These are phyloP conservation scores for Candida saitoana DNA, from an alignment of 805 yeast species.

Conservation along the genomic window DNA sequence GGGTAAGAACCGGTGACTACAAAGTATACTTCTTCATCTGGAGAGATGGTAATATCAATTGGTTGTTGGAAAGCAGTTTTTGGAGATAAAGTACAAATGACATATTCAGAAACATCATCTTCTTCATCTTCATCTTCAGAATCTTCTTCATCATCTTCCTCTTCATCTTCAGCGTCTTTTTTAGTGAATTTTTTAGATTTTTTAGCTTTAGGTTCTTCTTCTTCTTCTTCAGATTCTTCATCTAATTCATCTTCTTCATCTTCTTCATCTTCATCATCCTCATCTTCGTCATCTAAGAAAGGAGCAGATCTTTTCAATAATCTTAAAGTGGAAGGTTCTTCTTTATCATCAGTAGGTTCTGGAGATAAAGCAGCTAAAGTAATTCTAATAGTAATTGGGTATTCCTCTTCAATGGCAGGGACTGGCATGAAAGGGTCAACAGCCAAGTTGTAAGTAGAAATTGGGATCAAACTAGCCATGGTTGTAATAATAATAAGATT, in stretches of 20 bases:
- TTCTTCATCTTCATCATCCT: slow-evolving; percentile 38
- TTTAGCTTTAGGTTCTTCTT: slow-evolving; percentile 33
- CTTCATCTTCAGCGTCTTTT: slow-evolving; percentile 40
- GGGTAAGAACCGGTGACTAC: slow-evolving; percentile 96
- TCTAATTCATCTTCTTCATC: slow-evolving; percentile 45
- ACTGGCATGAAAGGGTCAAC: slow-evolving; percentile 83
- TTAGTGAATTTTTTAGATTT: slow-evolving; percentile 15
- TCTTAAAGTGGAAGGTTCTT: slow-evolving; percentile 84
- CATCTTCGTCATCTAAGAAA: slow-evolving; percentile 39
- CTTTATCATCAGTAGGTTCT: slow-evolving; percentile 73
- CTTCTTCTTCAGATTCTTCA: slow-evolving; percentile 44
- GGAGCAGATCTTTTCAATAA: slow-evolving; percentile 66
- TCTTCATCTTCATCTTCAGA: slow-evolving; percentile 54
- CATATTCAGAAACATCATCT: slow-evolving; percentile 76
- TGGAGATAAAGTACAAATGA: slow-evolving; percentile 89
- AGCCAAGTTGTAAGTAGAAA: slow-evolving; percentile 82
- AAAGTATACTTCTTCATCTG: slow-evolving; percentile 91
- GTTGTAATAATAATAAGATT: slow-evolving; percentile 9
- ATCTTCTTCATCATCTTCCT: slow-evolving; percentile 48
- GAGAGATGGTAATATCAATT: slow-evolving; percentile 81
- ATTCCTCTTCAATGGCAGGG: slow-evolving; percentile 80
- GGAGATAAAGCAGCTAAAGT: slow-evolving; percentile 97
- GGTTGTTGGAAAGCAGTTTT: slow-evolving; percentile 82
- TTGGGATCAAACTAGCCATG: slow-evolving; percentile 75
- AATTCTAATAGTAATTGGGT: slow-evolving; percentile 84